Percentiles rank a stretch among this genome's conserved stretches.
Conservation (phyloP, 345 rosid genomes). For the Kernera saxatilis region DNA sequence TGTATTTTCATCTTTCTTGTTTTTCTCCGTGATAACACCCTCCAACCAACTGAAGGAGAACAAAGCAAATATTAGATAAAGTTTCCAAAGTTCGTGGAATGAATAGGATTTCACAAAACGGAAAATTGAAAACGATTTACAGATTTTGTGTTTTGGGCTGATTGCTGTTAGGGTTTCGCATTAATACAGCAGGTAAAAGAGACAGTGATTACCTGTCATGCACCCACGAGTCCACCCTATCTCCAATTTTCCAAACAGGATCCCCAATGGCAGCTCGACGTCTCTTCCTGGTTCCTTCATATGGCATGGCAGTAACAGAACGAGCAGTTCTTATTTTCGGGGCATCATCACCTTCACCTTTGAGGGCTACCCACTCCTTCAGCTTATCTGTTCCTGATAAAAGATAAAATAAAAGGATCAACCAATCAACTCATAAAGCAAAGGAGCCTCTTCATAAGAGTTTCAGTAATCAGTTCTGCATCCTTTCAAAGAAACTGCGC, state of each 20-base stretch:
- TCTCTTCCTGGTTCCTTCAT: slow-evolving; percentile 94
- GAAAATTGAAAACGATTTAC: neutral
- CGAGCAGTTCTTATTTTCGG: slow-evolving; percentile 76
- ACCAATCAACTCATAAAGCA: slow-evolving; percentile 4
- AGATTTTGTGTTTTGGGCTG: neutral
- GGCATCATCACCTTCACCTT: slow-evolving; percentile 49
- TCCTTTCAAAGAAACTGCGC: neutral
- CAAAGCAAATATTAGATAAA: slow-evolving; percentile 1
- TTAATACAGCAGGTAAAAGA: neutral
- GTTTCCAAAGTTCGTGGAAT: neutral
- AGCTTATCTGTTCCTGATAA: slow-evolving; percentile 59
- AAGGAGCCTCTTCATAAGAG: neutral
- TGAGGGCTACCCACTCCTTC: slow-evolving; percentile 84
- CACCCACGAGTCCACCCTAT: slow-evolving; percentile 84
- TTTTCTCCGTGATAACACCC: slow-evolving; percentile 79
- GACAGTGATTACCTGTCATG: slow-evolving; percentile 54
- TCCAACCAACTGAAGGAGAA: slow-evolving; percentile 81
- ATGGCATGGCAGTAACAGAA: slow-evolving; percentile 57
- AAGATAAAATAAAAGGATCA: slow-evolving; percentile 4
- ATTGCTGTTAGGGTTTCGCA: neutral
- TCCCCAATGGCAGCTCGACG: slow-evolving; percentile 78
- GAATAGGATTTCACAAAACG: neutral
- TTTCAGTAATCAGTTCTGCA: neutral
- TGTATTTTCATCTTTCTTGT: slow-evolving; percentile 66
- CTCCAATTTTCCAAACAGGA: slow-evolving; percentile 80